Evolutionary conservation across 2,329 filamentous ascomycete genomes (phyloP).

Genomic region (Diplodia mutila): DNA sequence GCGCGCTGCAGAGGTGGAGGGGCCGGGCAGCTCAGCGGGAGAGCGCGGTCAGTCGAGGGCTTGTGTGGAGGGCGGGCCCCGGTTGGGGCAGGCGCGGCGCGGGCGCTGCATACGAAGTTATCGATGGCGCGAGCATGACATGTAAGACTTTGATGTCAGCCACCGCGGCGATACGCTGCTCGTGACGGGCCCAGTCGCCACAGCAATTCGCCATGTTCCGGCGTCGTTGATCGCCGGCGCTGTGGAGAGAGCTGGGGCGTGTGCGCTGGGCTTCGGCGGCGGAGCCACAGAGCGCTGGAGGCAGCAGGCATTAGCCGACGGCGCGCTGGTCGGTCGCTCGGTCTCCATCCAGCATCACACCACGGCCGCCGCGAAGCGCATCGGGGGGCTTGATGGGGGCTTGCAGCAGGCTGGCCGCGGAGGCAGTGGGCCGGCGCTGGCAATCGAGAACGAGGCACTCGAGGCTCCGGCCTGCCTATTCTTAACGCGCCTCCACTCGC

Average conservation of each 20-base stretch:
- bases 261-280: constrained; percentile 2
- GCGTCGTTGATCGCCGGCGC: constrained; percentile 14
- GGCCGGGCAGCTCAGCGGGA: not conserved
- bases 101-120: constrained; percentile 12
- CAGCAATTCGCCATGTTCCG: constrained; percentile 26
- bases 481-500: constrained; percentile 25
- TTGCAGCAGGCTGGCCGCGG: not conserved
- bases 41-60: not conserved
- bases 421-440: constrained; percentile 15
- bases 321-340: not conserved
- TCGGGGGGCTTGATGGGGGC: not conserved
- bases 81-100: not conserved
- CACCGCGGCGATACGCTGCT: constrained; percentile 16
- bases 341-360: constrained; percentile 20
- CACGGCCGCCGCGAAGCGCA: constrained; percentile 1
- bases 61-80: not conserved
- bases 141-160: constrained; percentile 24
- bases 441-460: constrained; percentile 20
- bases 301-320: constrained; percentile 20
- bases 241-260: constrained; percentile 11
- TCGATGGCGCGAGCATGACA: constrained; percentile 22
- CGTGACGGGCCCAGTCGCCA: constrained; percentile 22
- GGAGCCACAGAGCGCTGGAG: too few species aligned
- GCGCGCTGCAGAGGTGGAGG: not conserved
- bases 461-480: constrained; percentile 23